A percentile compares a stretch with the other conserved stretches of the same genome.
Evolutionary conservation across 108 stramenopile species (phyloP).

Genomic region (Bacterosira constricta): DNA sequence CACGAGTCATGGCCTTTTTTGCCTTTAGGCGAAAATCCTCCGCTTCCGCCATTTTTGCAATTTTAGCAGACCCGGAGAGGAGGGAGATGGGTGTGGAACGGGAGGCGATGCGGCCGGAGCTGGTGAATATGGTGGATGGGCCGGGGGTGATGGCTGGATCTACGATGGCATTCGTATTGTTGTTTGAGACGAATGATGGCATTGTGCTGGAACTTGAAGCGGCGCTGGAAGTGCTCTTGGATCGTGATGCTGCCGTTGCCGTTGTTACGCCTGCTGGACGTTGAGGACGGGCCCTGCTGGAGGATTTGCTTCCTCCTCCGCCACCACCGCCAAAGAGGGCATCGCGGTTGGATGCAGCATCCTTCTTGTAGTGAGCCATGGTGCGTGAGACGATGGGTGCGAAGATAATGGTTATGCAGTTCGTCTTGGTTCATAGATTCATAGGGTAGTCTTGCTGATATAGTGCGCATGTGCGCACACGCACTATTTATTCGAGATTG

Average conservation of each 20-base stretch:
- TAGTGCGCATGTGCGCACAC: no score
- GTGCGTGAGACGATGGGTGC: not conserved
- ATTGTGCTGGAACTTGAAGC: not conserved
- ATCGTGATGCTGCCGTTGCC: not conserved
- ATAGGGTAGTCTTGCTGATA: no score
- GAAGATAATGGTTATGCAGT: not conserved
- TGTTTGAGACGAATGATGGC: not conserved
- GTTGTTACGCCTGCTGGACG: not conserved
- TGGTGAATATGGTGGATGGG: constrained; percentile 18
- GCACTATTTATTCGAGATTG: no score
- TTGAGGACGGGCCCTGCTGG: not conserved
- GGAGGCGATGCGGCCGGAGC: constrained; percentile 16
- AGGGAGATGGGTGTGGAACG: constrained; percentile 5
- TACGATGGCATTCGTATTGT: not conserved
- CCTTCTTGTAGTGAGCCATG: constrained; percentile 62
- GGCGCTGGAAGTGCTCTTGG: constrained; percentile 11
- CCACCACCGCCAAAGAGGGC: constrained; percentile 69
- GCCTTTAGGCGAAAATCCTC: constrained; percentile 77
- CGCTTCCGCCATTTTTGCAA: constrained; percentile 79
- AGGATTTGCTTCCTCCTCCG: constrained; percentile 25
- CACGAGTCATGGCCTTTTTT: constrained; percentile 77
- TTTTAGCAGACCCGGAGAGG: constrained; percentile 66
- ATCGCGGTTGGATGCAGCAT: constrained; percentile 72
- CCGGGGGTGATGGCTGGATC: constrained; percentile 9
- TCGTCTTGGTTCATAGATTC: no score